phyloP scores from a whole-genome alignment of 2,329 filamentous ascomycete genomes.

The Fusarium liriodendri region DNA sequence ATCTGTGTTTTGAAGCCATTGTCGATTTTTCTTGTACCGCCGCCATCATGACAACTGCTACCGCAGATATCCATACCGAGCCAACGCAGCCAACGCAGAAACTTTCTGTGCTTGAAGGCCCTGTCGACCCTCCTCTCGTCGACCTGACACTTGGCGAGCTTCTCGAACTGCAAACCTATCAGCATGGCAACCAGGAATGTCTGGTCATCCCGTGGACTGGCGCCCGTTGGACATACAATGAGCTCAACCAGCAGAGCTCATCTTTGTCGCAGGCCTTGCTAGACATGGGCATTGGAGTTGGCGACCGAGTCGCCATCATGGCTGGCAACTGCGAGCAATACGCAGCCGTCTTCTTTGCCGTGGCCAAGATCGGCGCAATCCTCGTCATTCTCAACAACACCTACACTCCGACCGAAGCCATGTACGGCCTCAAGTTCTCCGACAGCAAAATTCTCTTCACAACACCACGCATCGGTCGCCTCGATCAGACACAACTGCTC shows the following conservation, averaged over 20 bases:
- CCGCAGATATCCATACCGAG: constrained; percentile 44
- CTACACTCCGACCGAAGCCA: constrained; percentile 78
- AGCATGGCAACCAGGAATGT: constrained; percentile 74
- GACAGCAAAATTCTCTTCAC: constrained; percentile 81
- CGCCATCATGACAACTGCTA: constrained; percentile 46
- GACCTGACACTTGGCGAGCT: constrained; percentile 79
- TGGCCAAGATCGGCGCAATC: constrained; percentile 73
- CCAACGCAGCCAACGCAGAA: constrained; percentile 50
- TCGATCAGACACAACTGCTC: constrained; percentile 72
- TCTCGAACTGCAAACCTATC: constrained; percentile 75
- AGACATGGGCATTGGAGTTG: constrained; percentile 72
- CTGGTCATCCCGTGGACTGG: constrained; percentile 82
- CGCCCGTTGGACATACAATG: constrained; percentile 77
- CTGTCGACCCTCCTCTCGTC: constrained; percentile 74
- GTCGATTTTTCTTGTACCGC: not conserved
- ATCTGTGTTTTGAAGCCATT: not conserved
- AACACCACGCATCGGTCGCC: constrained; percentile 73
- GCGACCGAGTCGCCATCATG: constrained; percentile 81
- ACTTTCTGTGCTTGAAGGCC: constrained; percentile 74
- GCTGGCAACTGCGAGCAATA: constrained; percentile 86
- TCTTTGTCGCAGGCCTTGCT: constrained; percentile 74
- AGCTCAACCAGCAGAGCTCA: constrained; percentile 71
- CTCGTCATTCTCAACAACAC: constrained; percentile 86
- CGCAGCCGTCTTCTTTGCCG: constrained; percentile 79
- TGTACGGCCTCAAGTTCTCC: constrained; percentile 77